These are phyloP conservation scores for Canavalia gladiata DNA, from an alignment of 306 rosid genomes.

Conservation along the genomic window DNA sequence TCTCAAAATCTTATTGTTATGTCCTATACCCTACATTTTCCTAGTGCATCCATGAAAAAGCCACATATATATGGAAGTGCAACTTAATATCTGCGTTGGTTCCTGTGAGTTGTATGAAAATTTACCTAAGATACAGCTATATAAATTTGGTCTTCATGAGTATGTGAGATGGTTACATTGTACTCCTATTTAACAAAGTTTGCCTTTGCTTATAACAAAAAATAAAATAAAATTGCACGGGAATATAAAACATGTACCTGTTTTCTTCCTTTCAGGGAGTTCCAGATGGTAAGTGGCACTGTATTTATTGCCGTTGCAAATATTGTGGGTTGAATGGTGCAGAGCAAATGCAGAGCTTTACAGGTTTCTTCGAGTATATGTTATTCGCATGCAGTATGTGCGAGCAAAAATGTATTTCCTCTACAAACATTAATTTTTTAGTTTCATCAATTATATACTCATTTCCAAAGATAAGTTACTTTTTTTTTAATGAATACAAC, in stretches of 20 bases:
- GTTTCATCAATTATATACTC: not conserved
- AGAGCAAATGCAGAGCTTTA: slow-evolving; percentile 34
- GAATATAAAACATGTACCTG: slow-evolving; percentile 12
- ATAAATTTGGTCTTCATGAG: too few relatives aligned
- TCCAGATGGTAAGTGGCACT: slow-evolving; percentile 76
- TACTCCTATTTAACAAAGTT: not conserved
- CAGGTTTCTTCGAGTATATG: slow-evolving; percentile 32
- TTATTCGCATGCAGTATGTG: slow-evolving; percentile 61
- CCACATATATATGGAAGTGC: not conserved
- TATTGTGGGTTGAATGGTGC: slow-evolving; percentile 60
- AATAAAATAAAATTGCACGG: not conserved
- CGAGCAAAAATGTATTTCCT: slow-evolving; percentile 69
- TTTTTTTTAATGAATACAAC: slow-evolving; percentile 13
- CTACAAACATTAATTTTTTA: slow-evolving; percentile 11
- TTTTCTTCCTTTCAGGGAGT: slow-evolving; percentile 58
- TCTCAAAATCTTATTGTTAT: too few relatives aligned
- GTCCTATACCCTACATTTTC: not conserved
- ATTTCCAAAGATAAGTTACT: slow-evolving; percentile 18
- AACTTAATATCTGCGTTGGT: not conserved
- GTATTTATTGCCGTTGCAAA: slow-evolving; percentile 77
- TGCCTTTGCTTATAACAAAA: not conserved
- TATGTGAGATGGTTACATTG: not conserved
- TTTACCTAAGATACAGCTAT: too few relatives aligned
- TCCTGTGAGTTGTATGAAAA: not conserved
- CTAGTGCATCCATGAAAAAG: not conserved